Base-by-base conservation (phyloP, 1,139 yeast species). In the Yamadazyma triangularis region DNA sequence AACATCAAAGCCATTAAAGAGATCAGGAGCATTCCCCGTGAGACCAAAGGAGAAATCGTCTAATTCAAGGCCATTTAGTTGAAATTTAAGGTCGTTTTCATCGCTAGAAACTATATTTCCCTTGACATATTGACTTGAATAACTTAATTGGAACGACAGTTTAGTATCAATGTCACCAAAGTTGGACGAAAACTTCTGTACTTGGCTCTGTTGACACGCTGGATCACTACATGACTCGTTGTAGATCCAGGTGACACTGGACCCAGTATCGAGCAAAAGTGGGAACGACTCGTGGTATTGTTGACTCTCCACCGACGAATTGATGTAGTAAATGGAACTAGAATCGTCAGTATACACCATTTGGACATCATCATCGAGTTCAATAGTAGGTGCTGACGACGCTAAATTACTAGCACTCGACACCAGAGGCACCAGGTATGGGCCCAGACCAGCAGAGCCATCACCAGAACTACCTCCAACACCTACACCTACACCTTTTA, bases 181-280 rank as follows among this genome's bases (percentile, higher is more conserved):
- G 5, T 53, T 44, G 25, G 51, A 44, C 26, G 54, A 34, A 25
- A 57, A 56, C 33, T 48, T 54, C 24, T 36, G 33, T 7, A 51
- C 40, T 12, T 37, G 31, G 2, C 33, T 13, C 23, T 53, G 46
- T 3, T 51, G 34, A 47, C 86, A 79, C 1, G 75, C 64, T 10
- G 47, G 39, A 20, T 66, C 62, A 1, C 57, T 51, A 54, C 86
- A 79, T 29, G 68, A 56, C 2, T 61, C 49, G 30, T 77, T 77
- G 47, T 76, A 77, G 3, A 79, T 64, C 87, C 87, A 79, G 2
- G 79, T 52, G 37, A 77, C 70, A 23, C 79, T 76, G 23, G 82
- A 75, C 2, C 84, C 86, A 0, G 87, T 79, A 48, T 79, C 87
- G 16, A 79, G 56, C 12, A 79, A 62, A 26, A 79, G 55, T 5